These are phyloP conservation scores for Erodium trifolium DNA, from an alignment of 441 rosid genomes.

Conservation along the genomic window DNA sequence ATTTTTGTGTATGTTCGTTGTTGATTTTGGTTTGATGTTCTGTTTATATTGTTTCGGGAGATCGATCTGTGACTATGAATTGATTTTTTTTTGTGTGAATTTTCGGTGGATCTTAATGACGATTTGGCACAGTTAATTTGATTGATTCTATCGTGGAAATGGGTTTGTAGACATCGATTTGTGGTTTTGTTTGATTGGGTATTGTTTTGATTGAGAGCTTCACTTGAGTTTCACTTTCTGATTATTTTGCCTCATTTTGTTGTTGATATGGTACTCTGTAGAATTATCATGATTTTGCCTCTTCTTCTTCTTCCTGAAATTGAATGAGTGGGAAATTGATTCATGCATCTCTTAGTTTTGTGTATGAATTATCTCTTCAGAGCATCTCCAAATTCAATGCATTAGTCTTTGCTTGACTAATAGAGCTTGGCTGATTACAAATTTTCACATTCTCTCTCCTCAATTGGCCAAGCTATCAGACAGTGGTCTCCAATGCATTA, in stretches of 20 bases:
- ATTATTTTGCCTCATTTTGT: not conserved
- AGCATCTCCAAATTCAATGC: too few species aligned
- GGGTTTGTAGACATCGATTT: not conserved
- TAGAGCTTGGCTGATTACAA: too few species aligned
- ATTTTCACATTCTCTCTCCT: too few species aligned
- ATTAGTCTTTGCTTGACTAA: too few species aligned
- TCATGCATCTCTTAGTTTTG: too few species aligned
- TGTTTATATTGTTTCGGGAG: not conserved
- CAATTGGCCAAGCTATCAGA: too few species aligned
- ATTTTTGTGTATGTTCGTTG: not conserved
- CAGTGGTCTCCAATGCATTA: too few species aligned
- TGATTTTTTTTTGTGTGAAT: not conserved
- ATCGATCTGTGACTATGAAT: slow-evolving; percentile 1
- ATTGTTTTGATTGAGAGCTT: not conserved
- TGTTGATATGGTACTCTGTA: not conserved
- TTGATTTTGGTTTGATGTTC: not conserved
- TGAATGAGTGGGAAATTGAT: not conserved
- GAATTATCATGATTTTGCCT: not conserved
- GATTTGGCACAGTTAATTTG: not conserved
- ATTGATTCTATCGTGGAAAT: not conserved
- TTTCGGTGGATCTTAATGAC: slow-evolving; percentile 1
- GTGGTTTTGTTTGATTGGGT: not conserved
- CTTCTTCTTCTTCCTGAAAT: not conserved
- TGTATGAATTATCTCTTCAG: not conserved
- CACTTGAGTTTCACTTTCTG: not conserved